Evolutionary conservation across 768 basidiomycete species (phyloP), one percentile per base, ranked within the genome.

Genomic region (Lactifluus piperatus): DNA sequence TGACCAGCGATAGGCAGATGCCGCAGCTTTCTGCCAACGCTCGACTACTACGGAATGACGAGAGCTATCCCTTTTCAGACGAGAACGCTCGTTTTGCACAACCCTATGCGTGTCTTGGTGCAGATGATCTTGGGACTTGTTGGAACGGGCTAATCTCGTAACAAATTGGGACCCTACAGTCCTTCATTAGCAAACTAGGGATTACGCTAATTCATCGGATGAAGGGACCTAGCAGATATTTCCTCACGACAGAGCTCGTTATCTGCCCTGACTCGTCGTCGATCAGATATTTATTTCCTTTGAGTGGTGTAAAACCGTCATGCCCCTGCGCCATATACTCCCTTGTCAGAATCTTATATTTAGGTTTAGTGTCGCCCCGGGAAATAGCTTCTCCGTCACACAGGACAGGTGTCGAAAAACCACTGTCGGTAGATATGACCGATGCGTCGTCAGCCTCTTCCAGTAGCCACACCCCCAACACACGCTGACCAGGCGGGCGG

Each of bases 271-370:
- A 79, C 70, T 97, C 93, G 58, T 91, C 85, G 66, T 94, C 91
- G 26, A 94, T 77, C 41, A 94, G 78, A 65, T 83, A 83, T 58
- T 76, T 76, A 22, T 81, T 76, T 20, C 81, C 83, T 63, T 81
- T 82, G 32, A 95, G 74, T 2, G 84, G 77, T 0, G 73, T 71
- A 71, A 83, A 97, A 0, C 93, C 93, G 65, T 94, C 92, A 63
- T 91, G 88, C 0, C 89, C 90, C 62, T 82, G 74, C 2, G 85
- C 83, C 86, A 94, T 79, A 66, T 94, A 97, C 56, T 91, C 81
- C 66, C 91, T 76, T n/a, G 90, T 92, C 34, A 94, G 85, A 30
- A 97, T 78, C 49, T 77, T 84, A 71, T 93, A 94, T 60, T 74
- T 83, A 64, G 77, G 75, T 2, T 81, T 83, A 2, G 74, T 76